Evolutionary conservation across 2,329 filamentous ascomycete genomes (phyloP), one percentile per base, ranked within the genome.

Genomic region (Grosmannia serpens): DNA sequence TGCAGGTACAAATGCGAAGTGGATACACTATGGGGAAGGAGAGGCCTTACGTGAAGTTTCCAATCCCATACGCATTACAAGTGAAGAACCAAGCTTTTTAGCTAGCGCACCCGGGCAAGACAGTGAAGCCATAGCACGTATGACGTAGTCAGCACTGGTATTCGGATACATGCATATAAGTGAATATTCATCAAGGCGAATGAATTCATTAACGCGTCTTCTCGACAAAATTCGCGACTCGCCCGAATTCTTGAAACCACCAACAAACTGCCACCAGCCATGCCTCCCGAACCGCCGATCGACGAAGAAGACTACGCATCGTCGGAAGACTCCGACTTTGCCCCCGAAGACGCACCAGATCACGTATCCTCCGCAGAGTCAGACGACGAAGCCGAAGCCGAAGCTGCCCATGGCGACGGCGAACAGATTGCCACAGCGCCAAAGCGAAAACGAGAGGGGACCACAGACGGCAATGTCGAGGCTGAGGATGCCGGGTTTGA

Each of bases 281-380:
- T 81, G 78, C 64, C 73, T 15, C 65, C 70, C 53, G 75, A 77
- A 53, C 68, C 70, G 24, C 67, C 68, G 54, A 73, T 76, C 56
- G 76, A 78, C 22, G 75, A 78, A 26, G 61, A 61, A 10, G 77
- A 82, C 35, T 89, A 89, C 65, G 81, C 77, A 20, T 88, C 86
- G 1, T 85, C 85, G 4, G 83, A 89, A 64, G 87, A 90, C 67
- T 87, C 86, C 11, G 86, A 89, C 67, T 89, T 89, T 62, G 80
- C 84, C 27, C 82, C 81, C n/a, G 83, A 83, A 52, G 75, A 75
- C 22, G 77, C 67, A 31, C 65, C 71, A 44, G 69, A 66, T 17
- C 66, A 70, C n/a, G 75, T 74, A 41, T 76, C 72, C 35, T 76
- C 73, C 20, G 74, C 71, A 17, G 74, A 73, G 13, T 80, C 80